Evolutionary conservation across 257 asterid species (phyloP).

Genomic region (Marsdenia floribunda): DNA sequence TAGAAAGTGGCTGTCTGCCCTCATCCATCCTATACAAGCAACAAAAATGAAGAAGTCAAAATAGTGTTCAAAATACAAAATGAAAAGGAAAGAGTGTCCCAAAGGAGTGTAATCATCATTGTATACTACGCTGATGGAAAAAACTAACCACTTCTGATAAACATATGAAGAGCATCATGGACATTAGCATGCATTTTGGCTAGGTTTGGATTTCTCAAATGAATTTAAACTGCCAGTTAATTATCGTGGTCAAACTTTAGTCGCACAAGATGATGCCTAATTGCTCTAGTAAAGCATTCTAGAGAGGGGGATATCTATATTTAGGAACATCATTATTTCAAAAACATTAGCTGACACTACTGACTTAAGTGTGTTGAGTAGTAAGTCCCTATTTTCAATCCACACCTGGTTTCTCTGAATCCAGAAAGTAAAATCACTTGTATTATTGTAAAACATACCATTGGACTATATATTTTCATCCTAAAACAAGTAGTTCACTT

Average conservation of each 20-base stretch:
- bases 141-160: neutral
- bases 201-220: neutral
- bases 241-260: constrained; percentile 7
- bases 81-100: neutral
- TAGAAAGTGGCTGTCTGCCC: constrained; percentile 96
- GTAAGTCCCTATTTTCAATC: neutral
- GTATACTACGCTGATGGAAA: neutral
- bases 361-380: neutral
- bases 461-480: neutral
- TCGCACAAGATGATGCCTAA: constrained; percentile 6
- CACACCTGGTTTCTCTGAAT: neutral
- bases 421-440: constrained; percentile 5
- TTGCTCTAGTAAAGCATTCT: neutral
- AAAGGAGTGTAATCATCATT: neutral
- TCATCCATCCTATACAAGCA: constrained; percentile 75
- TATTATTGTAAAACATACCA: neutral
- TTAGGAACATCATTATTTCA: neutral
- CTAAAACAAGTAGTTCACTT: neutral
- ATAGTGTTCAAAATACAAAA: neutral
- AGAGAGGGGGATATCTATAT: neutral
- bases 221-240: neutral
- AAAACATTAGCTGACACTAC: neutral
- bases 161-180: neutral
- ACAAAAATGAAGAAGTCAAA: constrained; percentile 7
- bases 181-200: neutral